A percentile compares a stretch with the other conserved stretches of the same genome.
phyloP scores from a whole-genome alignment of 805 yeast genomes.

The Lachancea sp. region DNA sequence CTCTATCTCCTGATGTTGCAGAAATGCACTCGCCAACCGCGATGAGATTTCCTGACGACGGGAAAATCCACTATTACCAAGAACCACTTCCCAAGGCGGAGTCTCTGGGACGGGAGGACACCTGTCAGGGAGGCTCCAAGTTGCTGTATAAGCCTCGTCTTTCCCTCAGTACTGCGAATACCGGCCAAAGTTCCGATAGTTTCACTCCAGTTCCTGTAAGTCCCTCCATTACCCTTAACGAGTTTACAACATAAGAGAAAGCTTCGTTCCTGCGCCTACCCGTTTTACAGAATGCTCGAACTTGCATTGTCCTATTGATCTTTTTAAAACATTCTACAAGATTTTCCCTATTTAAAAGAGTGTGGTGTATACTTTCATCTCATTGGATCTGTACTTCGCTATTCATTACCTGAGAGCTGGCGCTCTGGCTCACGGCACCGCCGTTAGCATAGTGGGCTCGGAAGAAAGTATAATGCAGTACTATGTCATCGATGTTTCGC shows the following conservation, averaged over 20 bases:
- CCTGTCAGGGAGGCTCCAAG: constrained; percentile 4
- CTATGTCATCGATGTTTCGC: constrained; percentile 85
- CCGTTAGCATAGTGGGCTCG: constrained; percentile 44
- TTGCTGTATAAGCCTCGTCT: constrained; percentile 10
- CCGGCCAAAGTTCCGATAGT: not conserved
- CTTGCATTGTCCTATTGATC: not conserved
- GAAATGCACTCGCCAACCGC: constrained; percentile 28
- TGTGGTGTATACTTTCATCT: not conserved
- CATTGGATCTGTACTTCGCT: not conserved
- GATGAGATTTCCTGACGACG: constrained; percentile 22
- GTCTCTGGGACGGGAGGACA: constrained; percentile 1
- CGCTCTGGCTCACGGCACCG: constrained; percentile 30
- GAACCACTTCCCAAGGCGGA: constrained; percentile 27
- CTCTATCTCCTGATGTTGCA: constrained; percentile 29
- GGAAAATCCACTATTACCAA: constrained; percentile 24
- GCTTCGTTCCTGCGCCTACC: not conserved
- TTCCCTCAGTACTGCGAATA: constrained; percentile 1
- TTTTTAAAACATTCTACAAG: not conserved
- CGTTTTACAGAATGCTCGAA: not conserved
- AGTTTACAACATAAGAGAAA: constrained; percentile 13
- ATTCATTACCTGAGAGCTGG: constrained; percentile 9
- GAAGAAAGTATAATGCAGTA: constrained; percentile 89
- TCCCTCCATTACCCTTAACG: constrained; percentile 22
- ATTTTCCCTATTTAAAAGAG: constrained; percentile 2
- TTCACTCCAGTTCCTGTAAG: constrained; percentile 13